Evolutionary conservation across 805 yeast species (phyloP).

Genomic region (Kazachstania bromeliacearum): DNA sequence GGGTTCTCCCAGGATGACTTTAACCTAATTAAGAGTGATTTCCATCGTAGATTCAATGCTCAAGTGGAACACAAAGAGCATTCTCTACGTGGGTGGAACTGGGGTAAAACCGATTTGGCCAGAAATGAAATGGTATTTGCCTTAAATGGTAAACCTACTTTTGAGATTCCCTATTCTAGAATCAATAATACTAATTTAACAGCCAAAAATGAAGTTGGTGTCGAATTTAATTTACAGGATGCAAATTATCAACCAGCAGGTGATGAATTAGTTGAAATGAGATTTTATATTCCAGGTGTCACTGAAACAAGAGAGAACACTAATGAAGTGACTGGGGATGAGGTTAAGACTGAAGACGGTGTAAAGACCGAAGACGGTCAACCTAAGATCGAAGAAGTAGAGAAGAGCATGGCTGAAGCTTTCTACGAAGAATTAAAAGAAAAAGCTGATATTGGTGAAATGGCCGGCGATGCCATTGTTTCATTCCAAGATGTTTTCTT

Average conservation of each 20-base stretch:
- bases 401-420: conserved; percentile 63
- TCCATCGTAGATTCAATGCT: conserved; percentile 65
- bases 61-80: conserved; percentile 80
- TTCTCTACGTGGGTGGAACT: conserved; percentile 96
- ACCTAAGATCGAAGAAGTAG: conserved; percentile 12
- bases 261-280: conserved; percentile 90
- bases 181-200: conserved; percentile 82
- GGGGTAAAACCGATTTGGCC: conserved; percentile 93
- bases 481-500: conserved; percentile 85
- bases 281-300: conserved; percentile 88
- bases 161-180: conserved; percentile 77
- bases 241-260: conserved; percentile 61
- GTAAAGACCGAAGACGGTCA: conserved; percentile 20
- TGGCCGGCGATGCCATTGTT: conserved; percentile 89
- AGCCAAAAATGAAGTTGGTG: conserved; percentile 86
- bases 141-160: conserved; percentile 79
- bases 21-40: conserved; percentile 68
- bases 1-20: conserved; percentile 87
- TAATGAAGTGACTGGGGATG: conserved; percentile 21
- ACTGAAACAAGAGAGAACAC: conserved; percentile 32
- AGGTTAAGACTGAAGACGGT: neutral
- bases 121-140: conserved; percentile 83
- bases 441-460: conserved; percentile 88
- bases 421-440: conserved; percentile 89
- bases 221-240: conserved; percentile 64